phyloP scores from a whole-genome alignment of 306 rosid genomes.

The Oemleria cerasiformis region DNA sequence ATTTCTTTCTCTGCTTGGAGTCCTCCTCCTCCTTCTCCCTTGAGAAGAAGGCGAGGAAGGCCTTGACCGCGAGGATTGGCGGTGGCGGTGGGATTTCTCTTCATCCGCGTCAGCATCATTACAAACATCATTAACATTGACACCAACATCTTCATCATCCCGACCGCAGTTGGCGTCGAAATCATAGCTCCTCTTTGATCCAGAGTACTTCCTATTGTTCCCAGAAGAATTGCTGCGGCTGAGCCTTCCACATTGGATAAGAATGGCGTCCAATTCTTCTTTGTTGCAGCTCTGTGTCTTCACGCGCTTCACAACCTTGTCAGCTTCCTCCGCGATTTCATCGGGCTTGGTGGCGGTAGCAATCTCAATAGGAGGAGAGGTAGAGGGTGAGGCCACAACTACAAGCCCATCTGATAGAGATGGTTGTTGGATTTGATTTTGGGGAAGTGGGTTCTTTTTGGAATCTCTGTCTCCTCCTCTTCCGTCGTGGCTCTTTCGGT shows the following conservation, averaged over 20 bases:
- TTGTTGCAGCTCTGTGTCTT: constrained; percentile 89
- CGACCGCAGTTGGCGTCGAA: constrained; percentile 43
- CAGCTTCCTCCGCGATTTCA: constrained; percentile 5
- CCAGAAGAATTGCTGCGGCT: constrained; percentile 85
- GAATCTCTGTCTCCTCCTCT: constrained; percentile 46
- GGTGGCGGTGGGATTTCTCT: constrained; percentile 46
- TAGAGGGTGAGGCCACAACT: neutral
- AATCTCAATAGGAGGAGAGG: neutral
- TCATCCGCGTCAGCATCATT: constrained; percentile 43
- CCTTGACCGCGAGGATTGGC: constrained; percentile 49
- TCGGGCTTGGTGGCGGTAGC: neutral
- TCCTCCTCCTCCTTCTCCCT: constrained; percentile 77
- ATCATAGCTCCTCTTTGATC: constrained; percentile 75
- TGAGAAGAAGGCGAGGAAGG: constrained; percentile 50
- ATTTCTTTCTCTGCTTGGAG: constrained; percentile 88
- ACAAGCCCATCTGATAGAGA: neutral
- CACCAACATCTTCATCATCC: constrained; percentile 21
- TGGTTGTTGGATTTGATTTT: constrained; percentile 3
- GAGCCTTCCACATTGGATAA: constrained; percentile 88
- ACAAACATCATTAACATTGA: constrained; percentile 29
- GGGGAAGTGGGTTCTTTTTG: constrained; percentile 23
- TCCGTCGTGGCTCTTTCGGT: constrained; percentile 79
- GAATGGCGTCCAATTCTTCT: constrained; percentile 91
- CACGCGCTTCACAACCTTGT: constrained; percentile 35
- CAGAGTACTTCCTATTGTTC: constrained; percentile 76